Evolutionary conservation across 1,284 basidiomycete species (phyloP), one percentile per base, ranked within the genome.

Genomic region (Sanguinoderma infundibulare): DNA sequence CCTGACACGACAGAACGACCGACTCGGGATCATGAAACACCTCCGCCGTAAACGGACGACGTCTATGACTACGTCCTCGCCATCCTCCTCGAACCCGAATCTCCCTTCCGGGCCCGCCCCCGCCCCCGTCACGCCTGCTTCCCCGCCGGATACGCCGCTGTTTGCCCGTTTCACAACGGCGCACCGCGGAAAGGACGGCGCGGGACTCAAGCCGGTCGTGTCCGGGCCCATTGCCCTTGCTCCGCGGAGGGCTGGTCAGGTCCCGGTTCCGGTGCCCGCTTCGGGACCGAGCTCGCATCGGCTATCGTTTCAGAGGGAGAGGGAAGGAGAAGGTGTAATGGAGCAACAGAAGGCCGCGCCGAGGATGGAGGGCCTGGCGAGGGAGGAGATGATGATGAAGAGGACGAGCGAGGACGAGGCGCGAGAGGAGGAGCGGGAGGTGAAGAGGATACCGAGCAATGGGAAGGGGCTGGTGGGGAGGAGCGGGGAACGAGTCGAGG

Each of bases 81-180:
- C 67, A 17, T 57, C 65, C 20, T 50, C 62, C 30, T 55, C 64
- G 44, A 51, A 40, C 49, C 20, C 49, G 10, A 26, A n/a, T n/a
- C 32, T 28, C 5, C 15, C n/a, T 8, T 20, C 46, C 30, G 55
- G 66, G n/a, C 60, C 67, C 26, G 54, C 42, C 4, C 56, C 66
- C 46, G 52, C 62, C 5, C 38, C 66, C 50, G 61, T 57, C 9
- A 24, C 57, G 14, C 28, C 61, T 24, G 9, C 64, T 10, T 17
- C 63, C 61, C 20, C 56, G 57, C 5, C 53, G 30, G 10, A 63
- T 9, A 63, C 72, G 9, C 74, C 74, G 9, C 63, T 75, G n/a
- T 73, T 72, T 53, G 70, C 74, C 22, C 72, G 73, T 22, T 75
- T 75, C 50, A 64, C 73, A 22, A 56, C 59, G 32, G 24, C 63